Evolutionary conservation across 2,329 filamentous ascomycete genomes (phyloP).

Genomic region (Microthyrium microscopicum): DNA sequence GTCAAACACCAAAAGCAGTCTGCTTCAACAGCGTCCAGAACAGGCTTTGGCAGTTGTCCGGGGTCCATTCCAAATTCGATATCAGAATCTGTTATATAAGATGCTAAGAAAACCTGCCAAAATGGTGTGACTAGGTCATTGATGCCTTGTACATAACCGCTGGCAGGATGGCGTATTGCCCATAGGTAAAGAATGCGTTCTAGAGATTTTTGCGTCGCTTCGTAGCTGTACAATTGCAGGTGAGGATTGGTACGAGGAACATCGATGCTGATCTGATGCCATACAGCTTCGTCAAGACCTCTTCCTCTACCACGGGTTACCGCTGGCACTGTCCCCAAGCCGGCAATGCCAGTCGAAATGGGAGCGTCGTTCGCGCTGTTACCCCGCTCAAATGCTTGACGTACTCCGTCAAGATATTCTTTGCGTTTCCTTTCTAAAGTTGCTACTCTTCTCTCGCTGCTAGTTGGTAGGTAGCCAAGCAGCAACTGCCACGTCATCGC

Average conservation of each 20-base stretch:
- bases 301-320: constrained; percentile 45
- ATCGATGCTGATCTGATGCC: constrained; percentile 99
- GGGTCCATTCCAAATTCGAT: constrained; percentile 94
- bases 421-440: constrained; percentile 88
- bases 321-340: constrained; percentile 19
- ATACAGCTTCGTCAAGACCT: constrained; percentile 88
- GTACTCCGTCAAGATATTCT: constrained; percentile 87
- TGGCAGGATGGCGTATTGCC: constrained; percentile 93
- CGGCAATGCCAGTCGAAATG: constrained; percentile 37
- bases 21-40: constrained; percentile 90
- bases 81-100: constrained; percentile 86
- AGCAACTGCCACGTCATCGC: constrained; percentile 98
- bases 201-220: constrained; percentile 84
- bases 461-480: constrained; percentile 90
- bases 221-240: constrained; percentile 85
- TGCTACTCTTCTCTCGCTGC: constrained; percentile 76
- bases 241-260: constrained; percentile 93
- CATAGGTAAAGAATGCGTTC: constrained; percentile 94
- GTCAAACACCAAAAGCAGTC: constrained; percentile 98
- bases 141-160: constrained; percentile 95
- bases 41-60: constrained; percentile 74
- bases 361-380: constrained; percentile 20
- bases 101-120: constrained; percentile 90
- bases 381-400: constrained; percentile 44
- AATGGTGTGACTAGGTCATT: constrained; percentile 97